Evolutionary conservation across 2,329 filamentous ascomycete genomes (phyloP).

Genomic region (Sclerotinia sclerotiorum): DNA sequence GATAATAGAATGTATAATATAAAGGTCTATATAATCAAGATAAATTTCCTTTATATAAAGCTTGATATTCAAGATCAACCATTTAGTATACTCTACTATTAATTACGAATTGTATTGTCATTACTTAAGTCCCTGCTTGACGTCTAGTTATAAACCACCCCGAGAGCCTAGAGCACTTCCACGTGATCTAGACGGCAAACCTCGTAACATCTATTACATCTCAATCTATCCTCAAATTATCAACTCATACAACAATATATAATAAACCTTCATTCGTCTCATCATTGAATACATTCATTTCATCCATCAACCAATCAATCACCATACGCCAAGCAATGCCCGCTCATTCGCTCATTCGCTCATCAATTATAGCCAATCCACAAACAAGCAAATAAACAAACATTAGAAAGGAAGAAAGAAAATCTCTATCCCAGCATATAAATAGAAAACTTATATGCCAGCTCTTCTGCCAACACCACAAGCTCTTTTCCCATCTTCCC

Average conservation of each 20-base stretch:
- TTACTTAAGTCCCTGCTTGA: too few relatives aligned
- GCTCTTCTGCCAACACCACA: background rate
- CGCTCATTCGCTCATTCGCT: conserved; percentile 17
- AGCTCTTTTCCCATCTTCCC: background rate
- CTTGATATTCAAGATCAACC: too few relatives aligned
- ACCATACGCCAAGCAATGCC: conserved; percentile 8
- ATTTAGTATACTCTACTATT: too few relatives aligned
- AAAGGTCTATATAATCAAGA: too few relatives aligned
- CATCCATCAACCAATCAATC: background rate
- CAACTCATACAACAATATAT: background rate
- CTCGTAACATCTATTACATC: too few relatives aligned
- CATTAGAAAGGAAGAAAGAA: background rate
- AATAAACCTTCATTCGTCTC: conserved; percentile 18
- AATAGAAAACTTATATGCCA: background rate
- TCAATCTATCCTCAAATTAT: background rate
- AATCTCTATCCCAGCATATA: background rate
- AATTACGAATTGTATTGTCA: too few relatives aligned
- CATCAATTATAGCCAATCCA: conserved; percentile 4
- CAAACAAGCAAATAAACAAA: background rate
- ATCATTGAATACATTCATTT: conserved; percentile 6
- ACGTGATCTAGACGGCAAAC: too few relatives aligned
- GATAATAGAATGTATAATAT: too few relatives aligned
- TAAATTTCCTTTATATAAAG: too few relatives aligned
- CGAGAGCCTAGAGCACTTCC: too few relatives aligned
- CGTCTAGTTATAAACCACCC: too few relatives aligned